Evolutionary conservation across 352 stramenopile genomes (phyloP).

Genomic region (Globisporangium canariense): DNA sequence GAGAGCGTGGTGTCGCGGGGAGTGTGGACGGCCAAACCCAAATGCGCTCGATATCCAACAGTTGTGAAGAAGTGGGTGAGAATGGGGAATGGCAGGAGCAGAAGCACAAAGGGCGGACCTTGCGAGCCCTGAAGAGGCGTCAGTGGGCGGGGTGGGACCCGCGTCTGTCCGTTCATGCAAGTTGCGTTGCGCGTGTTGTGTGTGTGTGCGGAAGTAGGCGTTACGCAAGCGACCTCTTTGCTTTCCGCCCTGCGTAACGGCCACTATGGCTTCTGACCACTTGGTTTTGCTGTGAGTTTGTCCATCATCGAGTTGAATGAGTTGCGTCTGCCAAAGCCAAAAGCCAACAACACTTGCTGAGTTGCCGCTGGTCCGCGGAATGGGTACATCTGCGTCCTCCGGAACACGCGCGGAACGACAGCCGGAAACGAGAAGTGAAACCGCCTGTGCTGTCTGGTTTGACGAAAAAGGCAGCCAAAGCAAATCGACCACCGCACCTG

Average conservation of each 20-base stretch:
- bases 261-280: not conserved
- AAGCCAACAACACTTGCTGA: not conserved
- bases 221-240: not conserved
- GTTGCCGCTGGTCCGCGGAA: not conserved
- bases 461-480: not conserved
- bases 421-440: not conserved
- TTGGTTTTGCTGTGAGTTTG: not conserved
- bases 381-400: constrained; percentile 1
- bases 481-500: constrained; percentile 1
- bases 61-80: not conserved
- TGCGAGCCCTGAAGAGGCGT: not conserved
- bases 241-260: constrained; percentile 3
- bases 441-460: not conserved
- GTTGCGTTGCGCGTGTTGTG: not conserved
- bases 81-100: not conserved
- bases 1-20: too few species aligned
- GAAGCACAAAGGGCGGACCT: constrained; percentile 6
- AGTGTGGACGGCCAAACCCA: too few species aligned
- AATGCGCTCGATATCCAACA: too few species aligned
- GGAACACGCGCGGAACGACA: constrained; percentile 13
- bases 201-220: not conserved
- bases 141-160: not conserved
- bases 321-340: not conserved
- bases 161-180: not conserved
- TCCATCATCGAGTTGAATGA: not conserved